A percentile compares a stretch with the other conserved stretches of the same genome.
Conservation (phyloP, 192 early-diverging fungal species). For the Lobulomyces angularis region DNA sequence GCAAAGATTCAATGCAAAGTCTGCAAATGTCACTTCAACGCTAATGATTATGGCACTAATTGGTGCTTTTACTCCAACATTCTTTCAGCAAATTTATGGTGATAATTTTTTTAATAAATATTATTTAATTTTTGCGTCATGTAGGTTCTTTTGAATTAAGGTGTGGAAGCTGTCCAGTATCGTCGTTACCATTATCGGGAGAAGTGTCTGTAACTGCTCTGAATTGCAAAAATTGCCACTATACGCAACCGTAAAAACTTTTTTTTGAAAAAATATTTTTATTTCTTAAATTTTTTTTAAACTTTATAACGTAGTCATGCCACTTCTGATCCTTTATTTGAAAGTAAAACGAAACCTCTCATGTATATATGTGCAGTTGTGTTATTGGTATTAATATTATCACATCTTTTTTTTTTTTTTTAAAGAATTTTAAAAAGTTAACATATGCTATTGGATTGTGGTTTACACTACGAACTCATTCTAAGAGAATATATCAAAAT, state of each 20-base stretch:
- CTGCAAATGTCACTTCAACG: slow-evolving; percentile 89
- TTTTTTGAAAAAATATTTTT: too few species aligned
- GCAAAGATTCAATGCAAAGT: slow-evolving; percentile 88
- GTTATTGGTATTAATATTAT: slow-evolving; percentile 34
- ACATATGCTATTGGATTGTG: slow-evolving; percentile 82
- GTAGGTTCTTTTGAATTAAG: slow-evolving; percentile 34
- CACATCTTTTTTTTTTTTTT: background rate
- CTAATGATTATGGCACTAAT: slow-evolving; percentile 90
- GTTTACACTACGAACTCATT: slow-evolving; percentile 89
- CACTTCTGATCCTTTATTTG: slow-evolving; percentile 67
- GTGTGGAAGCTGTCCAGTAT: slow-evolving; percentile 34
- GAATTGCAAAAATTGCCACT: slow-evolving; percentile 52
- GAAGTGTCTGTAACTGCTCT: background rate
- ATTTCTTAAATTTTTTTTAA: too few species aligned
- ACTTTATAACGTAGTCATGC: too few species aligned
- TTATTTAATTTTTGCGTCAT: background rate
- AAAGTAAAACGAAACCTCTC: slow-evolving; percentile 61
- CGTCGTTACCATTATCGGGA: too few species aligned
- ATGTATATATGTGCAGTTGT: slow-evolving; percentile 76
- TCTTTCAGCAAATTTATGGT: slow-evolving; percentile 89
- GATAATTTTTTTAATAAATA: too few species aligned
- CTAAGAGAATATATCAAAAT: slow-evolving; percentile 59
- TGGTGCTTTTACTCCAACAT: slow-evolving; percentile 82
- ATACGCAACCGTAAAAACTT: slow-evolving; percentile 37
- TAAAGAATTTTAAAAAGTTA: too few species aligned